Percentiles rank a stretch among this genome's conserved stretches.
phyloP scores from a whole-genome alignment of 345 rosid genomes.

The Murraya koenigii region DNA sequence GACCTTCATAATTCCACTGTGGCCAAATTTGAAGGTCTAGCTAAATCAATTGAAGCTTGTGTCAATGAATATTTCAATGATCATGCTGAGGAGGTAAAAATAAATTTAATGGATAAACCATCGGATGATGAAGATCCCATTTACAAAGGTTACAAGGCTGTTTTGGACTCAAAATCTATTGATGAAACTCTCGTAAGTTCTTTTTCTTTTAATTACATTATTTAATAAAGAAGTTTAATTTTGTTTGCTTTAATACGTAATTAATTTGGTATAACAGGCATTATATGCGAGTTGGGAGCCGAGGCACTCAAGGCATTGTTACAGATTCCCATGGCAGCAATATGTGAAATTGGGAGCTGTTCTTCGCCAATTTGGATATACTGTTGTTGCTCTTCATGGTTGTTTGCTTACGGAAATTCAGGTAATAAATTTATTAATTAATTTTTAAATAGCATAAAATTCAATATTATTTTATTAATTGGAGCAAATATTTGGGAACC shows the following conservation, averaged over 20 bases:
- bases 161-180: constrained; percentile 70
- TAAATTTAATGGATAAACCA: constrained; percentile 16
- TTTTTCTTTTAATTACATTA: not conserved
- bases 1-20: constrained; percentile 75
- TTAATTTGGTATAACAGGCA: constrained; percentile 38
- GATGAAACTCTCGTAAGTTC: constrained; percentile 70
- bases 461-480: not conserved
- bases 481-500: not conserved
- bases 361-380: constrained; percentile 82
- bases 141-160: constrained; percentile 65
- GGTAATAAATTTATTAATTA: constrained; percentile 31
- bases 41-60: constrained; percentile 71
- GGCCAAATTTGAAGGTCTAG: constrained; percentile 70
- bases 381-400: constrained; percentile 79
- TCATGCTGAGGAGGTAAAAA: constrained; percentile 21
- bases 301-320: constrained; percentile 52
- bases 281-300: constrained; percentile 90
- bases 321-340: constrained; percentile 70
- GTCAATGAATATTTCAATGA: constrained; percentile 64
- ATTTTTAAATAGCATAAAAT: not conserved
- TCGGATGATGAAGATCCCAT: constrained; percentile 69
- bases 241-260: not conserved
- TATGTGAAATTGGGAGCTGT: constrained; percentile 76
- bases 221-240: not conserved
- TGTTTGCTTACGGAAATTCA: constrained; percentile 80